Base-by-base conservation (phyloP, 148 eudicot genomes). In the Rhododendron williamsianum region DNA sequence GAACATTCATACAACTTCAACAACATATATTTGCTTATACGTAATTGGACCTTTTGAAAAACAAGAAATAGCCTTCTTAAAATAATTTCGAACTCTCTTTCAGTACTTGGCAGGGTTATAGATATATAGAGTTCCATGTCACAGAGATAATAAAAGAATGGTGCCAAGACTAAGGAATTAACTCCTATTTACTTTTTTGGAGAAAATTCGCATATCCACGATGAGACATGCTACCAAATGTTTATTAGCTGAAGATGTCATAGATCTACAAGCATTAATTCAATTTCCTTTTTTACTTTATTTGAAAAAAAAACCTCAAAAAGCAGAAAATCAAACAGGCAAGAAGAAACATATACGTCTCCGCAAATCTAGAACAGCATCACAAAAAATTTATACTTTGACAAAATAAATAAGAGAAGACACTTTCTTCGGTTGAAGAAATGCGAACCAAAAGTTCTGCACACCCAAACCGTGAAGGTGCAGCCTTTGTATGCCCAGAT, bases 171-270 rank as follows among this genome's bases (percentile, higher is more conserved):
- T 30, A 71, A 30, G 76, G 76, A 71, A 11, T 10, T 1, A 13
- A 30, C 13, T 71, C 7, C 38, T 65, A 65, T 65, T 65, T 65
- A 65, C 18, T 30, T 71, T 71, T 71, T 12, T 71, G 38, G 8
- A 71, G 36, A 13, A 71, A 30, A 71, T 0, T 71, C 16, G n/a
- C 43, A 74, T 4, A 74, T 74, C 78, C 46, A 74, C 46, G 2
- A 74, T 74, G 11, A 16, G 78, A 74, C 46, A 15, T 74, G 46
- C 78, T 74, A 30, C 78, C 78, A 74, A 74, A 74, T 74, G 78
- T 36, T 74, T 74, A 74, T 36, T 38, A 18, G 10, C n/a, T 36
- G 9, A 74, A 36, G 46, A 74, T 3, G 3, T 74, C 78, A 38
- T 74, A 36, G 78, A 35, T 35, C 78, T 36, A 74, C 18, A 74